Evolutionary conservation across 2,329 filamentous ascomycete genomes (phyloP).

Genomic region (Fusarium chaquense): DNA sequence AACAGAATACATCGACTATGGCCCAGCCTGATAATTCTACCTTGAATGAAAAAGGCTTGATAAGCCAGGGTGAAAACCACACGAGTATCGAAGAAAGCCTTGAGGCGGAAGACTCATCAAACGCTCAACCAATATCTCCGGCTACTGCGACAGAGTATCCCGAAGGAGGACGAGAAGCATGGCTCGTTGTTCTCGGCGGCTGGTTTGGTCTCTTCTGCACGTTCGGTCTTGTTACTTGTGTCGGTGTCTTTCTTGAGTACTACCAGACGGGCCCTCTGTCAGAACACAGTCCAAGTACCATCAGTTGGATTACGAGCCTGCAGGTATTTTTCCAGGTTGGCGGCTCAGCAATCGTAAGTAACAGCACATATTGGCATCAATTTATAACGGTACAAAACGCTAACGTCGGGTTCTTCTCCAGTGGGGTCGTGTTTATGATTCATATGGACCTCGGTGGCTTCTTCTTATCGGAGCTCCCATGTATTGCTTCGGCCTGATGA

Average conservation of each 20-base stretch:
- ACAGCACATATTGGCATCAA: rapidly evolving
- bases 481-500: neutral
- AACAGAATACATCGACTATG: neutral
- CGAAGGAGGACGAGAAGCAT: neutral
- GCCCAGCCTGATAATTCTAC: rapidly evolving
- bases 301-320: slow-evolving; percentile 1
- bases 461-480: neutral
- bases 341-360: neutral
- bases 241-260: neutral
- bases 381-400: rapidly evolving
- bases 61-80: neutral
- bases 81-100: rapidly evolving
- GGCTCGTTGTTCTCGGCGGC: neutral
- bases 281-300: rapidly evolving
- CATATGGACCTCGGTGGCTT: neutral
- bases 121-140: too few species aligned
- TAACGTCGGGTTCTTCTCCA: rapidly evolving
- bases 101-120: too few species aligned
- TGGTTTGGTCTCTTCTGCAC: slow-evolving; percentile 13
- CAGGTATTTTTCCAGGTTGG: slow-evolving; percentile 1
- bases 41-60: rapidly evolving
- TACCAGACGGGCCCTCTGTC: rapidly evolving
- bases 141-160: too few species aligned
- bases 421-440: slow-evolving; percentile 10
- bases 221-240: neutral